These are phyloP conservation scores for Crithidia bombi DNA, from an alignment of 208 protist species.

Conservation along the genomic window DNA sequence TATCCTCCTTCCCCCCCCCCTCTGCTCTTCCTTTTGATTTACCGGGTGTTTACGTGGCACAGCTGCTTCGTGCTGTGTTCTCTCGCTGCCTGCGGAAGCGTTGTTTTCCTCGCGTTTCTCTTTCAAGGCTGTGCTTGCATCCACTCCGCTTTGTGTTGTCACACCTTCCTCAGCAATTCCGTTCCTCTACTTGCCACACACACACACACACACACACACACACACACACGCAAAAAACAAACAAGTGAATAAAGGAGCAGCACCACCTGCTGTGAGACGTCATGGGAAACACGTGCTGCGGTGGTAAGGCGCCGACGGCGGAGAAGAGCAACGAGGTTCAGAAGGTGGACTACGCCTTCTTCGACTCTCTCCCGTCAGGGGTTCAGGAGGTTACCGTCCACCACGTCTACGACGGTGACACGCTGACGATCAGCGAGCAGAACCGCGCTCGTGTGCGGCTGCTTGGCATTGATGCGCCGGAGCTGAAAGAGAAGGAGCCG, in stretches of 20 bases:
- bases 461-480: constrained; percentile 59
- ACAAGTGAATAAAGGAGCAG: not conserved
- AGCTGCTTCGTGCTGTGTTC: too few relatives aligned
- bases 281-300: constrained; percentile 29
- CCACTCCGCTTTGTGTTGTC: too few relatives aligned
- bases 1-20: too few relatives aligned
- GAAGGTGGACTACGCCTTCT: constrained; percentile 33
- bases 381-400: constrained; percentile 45
- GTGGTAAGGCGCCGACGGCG: not conserved
- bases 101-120: too few relatives aligned
- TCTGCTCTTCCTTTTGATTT: too few relatives aligned
- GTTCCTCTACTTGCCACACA: not conserved
- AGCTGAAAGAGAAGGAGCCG: constrained; percentile 50
- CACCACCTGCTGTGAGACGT: not conserved
- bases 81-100: too few relatives aligned
- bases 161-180: too few relatives aligned
- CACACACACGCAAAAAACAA: not conserved
- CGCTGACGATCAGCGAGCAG: constrained; percentile 50
- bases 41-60: too few relatives aligned
- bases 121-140: too few relatives aligned
- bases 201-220: not conserved
- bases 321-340: constrained; percentile 1
- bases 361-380: constrained; percentile 32
- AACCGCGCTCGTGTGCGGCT: constrained; percentile 49
- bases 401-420: constrained; percentile 75